Base-by-base conservation (phyloP, 352 stramenopile species). In the Phytophthora palmivora region DNA sequence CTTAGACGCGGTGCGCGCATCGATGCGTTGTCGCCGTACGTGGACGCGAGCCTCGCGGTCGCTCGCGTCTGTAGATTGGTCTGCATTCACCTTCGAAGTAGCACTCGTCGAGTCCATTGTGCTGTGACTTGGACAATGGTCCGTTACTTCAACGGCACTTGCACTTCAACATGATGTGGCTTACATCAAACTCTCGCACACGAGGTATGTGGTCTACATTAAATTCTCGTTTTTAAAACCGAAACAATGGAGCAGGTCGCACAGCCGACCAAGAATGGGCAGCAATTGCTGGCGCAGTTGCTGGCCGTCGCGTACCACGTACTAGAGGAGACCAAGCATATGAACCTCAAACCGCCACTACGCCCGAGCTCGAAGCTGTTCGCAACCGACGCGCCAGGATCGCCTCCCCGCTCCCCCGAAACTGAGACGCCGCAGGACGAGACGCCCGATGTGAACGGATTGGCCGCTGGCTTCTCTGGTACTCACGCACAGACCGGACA, bases 281-380 rank as follows among this genome's bases (percentile, higher is more conserved):
- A 71, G 50, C 82, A 91, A 53, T 63, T 87, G 47, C 70, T 93
- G 18, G 77, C 87, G 26, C 75, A 90, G 32, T 75, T 93, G 42
- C 70, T 93, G 11, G 79, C 84, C 26, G 85, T 93, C 56, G 78
- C 79, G 18, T 91, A 84, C 54, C 84, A 91, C 37, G 82, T 93
- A 49, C 82, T 93, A 18, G 81, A 90, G 55, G 86, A 95, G 67
- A 82, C 76, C 57, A 91, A 91, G 66, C 70, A 93, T 67, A 86
- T 93, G 68, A 95, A 95, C 62, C 72, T 93, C 18, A 93, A 91
- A 69, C 82, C 84, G 19, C 86, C 86, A 24, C 79, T 95, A 1
- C 86, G 89, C 50, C 80, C 84, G 24, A 95, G 79, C 58, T 92
- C 84, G 37, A 87, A 81, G 51, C 69, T 93, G 36, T 95, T 93